These are phyloP conservation scores for Leccinellum albellum DNA, from an alignment of 768 basidiomycete genomes.

Conservation along the genomic window DNA sequence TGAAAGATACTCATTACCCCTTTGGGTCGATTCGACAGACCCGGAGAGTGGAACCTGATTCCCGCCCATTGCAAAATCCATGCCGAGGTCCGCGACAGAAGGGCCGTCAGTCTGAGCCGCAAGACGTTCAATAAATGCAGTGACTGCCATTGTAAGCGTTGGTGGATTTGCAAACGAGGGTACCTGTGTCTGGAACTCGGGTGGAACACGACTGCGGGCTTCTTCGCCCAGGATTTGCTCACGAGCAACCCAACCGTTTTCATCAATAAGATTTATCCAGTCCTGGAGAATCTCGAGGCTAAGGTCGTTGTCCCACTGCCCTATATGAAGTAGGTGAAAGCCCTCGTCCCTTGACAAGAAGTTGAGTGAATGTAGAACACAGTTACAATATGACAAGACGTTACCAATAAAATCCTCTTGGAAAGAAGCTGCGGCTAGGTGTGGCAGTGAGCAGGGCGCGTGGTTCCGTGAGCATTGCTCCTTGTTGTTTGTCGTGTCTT, in stretches of 20 bases:
- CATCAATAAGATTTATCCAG: constrained; percentile 90
- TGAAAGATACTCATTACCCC: constrained; percentile 49
- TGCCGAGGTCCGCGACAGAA: constrained; percentile 60
- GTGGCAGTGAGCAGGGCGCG: constrained; percentile 84
- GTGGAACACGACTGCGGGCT: constrained; percentile 90
- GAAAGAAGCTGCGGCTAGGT: constrained; percentile 95
- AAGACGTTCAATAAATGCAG: constrained; percentile 80
- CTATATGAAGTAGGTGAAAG: constrained; percentile 90
- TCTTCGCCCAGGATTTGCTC: constrained; percentile 98
- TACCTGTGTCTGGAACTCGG: constrained; percentile 89
- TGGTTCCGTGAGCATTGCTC: constrained; percentile 70
- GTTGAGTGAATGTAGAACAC: neutral
- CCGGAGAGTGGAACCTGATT: constrained; percentile 49
- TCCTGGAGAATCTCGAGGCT: constrained; percentile 85
- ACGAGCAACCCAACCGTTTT: constrained; percentile 92
- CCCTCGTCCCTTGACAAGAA: constrained; percentile 79
- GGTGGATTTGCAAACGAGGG: constrained; percentile 95
- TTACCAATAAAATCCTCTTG: constrained; percentile 94
- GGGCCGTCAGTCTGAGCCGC: constrained; percentile 42
- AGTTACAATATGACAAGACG: neutral
- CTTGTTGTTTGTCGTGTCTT: constrained; percentile 36
- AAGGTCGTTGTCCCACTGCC: constrained; percentile 90
- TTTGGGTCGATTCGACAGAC: constrained; percentile 22
- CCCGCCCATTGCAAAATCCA: constrained; percentile 53
- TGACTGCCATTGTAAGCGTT: constrained; percentile 90